These are phyloP conservation scores for Porpolomopsis calyptriformis DNA, from an alignment of 768 basidiomycete genomes.

Conservation along the genomic window DNA sequence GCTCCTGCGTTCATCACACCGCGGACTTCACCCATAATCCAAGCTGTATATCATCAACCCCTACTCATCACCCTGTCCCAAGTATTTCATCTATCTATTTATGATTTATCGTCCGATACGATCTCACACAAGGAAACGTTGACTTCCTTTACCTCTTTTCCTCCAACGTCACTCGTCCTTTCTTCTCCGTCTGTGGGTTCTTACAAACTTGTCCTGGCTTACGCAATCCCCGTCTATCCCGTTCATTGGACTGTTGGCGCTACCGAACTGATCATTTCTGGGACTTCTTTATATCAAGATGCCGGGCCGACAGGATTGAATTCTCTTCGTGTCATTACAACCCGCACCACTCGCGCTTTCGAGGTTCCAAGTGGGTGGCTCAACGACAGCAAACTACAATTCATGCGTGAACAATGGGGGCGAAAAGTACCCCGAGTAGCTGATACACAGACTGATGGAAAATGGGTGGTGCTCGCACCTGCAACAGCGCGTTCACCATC, in stretches of 20 bases:
- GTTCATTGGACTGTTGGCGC: constrained; percentile 70
- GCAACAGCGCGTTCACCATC: constrained; percentile 21
- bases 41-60: constrained; percentile 70
- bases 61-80: constrained; percentile 63
- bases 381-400: constrained; percentile 49
- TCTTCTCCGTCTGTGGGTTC: constrained; percentile 45
- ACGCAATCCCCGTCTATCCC: constrained; percentile 70
- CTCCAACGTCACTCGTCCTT: constrained; percentile 71
- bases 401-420: constrained; percentile 66
- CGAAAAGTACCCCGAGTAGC: constrained; percentile 62
- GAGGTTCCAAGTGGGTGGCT: constrained; percentile 68
- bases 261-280: constrained; percentile 63
- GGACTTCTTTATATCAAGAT: too few relatives aligned
- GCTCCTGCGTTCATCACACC: constrained; percentile 31
- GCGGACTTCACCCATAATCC: constrained; percentile 39
- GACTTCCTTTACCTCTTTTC: constrained; percentile 67
- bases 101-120: constrained; percentile 47
- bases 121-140: constrained; percentile 55
- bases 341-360: constrained; percentile 56
- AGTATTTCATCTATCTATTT: constrained; percentile 60
- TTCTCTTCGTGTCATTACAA: constrained; percentile 41
- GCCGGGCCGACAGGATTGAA: constrained; percentile 16
- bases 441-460: constrained; percentile 75
- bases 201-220: constrained; percentile 68
- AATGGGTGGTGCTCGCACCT: constrained; percentile 73